Evolutionary conservation across 345 rosid genomes (phyloP), one percentile per base, ranked within the genome.

Genomic region (Arabis hirsuta): DNA sequence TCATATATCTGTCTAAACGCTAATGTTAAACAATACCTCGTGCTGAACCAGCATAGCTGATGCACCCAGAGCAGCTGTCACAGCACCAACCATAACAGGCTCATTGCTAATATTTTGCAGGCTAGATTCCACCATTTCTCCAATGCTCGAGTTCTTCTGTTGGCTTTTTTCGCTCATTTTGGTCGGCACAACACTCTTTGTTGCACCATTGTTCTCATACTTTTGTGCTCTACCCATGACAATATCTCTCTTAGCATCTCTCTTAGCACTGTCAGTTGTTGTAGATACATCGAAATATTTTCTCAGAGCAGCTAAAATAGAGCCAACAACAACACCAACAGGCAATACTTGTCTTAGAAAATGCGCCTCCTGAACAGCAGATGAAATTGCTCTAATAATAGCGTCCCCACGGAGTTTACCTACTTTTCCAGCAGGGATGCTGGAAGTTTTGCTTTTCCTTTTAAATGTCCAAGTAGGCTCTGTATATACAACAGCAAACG

Each of bases 31-130:
- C 57, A 69, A 39, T 85, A 94, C 99, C 90, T 84, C 80, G 61
- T 83, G 76, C 60, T 83, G 84, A 64, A 80, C 84, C 45, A 94
- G 81, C 44, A 89, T 81, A 55, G 97, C 90, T 67, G 98, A 89
- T 66, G 97, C 91, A 71, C 98, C 98, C 65, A 94, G 71, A 64
- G 98, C 99, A 79, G 93, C 96, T 51, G 91, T 85, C 55, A 90
- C 80, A 73, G 94, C 93, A 80, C 97, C 96, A 70, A 80, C 90
- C 96, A 91, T 83, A 52, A 86, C 85, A 73, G 62, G 62, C 16
- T 80, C 86, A 65, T 67, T 88, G 34, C 65, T 72, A 46, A 69
- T 57, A 76, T 47, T 76, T 60, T 79, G 76, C 27, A 67, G 56
- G 39, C 73, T 82, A 43, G 68, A 61, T 60, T 72, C 79, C 62